phyloP scores from a whole-genome alignment of 495 filamentous ascomycete genomes.

The Lepraria neglecta region DNA sequence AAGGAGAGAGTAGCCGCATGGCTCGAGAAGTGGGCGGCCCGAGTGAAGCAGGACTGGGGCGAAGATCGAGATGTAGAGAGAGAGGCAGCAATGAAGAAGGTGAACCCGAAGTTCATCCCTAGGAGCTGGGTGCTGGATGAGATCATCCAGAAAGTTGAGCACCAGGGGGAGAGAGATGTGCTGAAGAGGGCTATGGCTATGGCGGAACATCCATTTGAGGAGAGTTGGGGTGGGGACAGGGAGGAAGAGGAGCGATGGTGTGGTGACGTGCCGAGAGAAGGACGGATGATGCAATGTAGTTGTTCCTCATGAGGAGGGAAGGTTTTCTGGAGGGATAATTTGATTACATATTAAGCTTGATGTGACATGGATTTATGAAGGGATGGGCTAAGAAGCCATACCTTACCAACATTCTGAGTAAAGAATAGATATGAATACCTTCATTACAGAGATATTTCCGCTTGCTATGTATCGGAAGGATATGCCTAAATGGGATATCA shows the following conservation, averaged over 20 bases:
- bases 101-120: conserved; percentile 89
- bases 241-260: conserved; percentile 79
- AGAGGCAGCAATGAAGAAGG: conserved; percentile 64
- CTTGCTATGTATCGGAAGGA: too few relatives aligned
- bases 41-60: conserved; percentile 68
- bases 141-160: conserved; percentile 79
- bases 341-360: neutral
- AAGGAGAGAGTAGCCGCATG: conserved; percentile 61
- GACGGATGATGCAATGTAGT: conserved; percentile 83
- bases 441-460: too few relatives aligned
- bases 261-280: conserved; percentile 73
- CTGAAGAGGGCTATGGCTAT: conserved; percentile 69
- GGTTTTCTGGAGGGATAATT: too few relatives aligned
- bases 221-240: conserved; percentile 62
- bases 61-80: conserved; percentile 48
- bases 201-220: conserved; percentile 75
- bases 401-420: too few relatives aligned
- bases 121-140: conserved; percentile 91
- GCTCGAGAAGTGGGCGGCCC: conserved; percentile 63
- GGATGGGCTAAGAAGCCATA: too few relatives aligned
- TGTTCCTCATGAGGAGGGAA: conserved; percentile 41
- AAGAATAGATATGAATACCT: too few relatives aligned
- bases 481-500: too few relatives aligned
- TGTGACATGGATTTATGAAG: neutral
- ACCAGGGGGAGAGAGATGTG: conserved; percentile 72